These are phyloP conservation scores for Gossypium trilobum DNA, from an alignment of 441 rosid species.

Conservation along the genomic window DNA sequence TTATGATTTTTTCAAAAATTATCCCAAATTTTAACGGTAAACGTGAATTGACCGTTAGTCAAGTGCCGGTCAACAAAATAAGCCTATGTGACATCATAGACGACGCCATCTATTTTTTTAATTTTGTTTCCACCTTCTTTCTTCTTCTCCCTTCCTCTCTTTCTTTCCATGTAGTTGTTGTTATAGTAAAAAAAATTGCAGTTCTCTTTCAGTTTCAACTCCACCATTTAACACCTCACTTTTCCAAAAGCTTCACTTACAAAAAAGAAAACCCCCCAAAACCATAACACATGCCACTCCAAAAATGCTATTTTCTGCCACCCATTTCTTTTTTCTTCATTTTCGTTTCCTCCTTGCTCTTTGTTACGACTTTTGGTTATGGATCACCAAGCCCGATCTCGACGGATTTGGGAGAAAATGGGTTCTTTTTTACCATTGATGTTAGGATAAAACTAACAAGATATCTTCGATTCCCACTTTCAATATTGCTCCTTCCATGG, in stretches of 20 bases:
- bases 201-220: neutral
- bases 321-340: neutral
- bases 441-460: slow-evolving; percentile 36
- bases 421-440: slow-evolving; percentile 48
- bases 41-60: too few relatives aligned
- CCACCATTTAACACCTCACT: neutral
- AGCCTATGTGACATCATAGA: too few relatives aligned
- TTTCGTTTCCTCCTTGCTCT: slow-evolving; percentile 1
- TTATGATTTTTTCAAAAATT: too few relatives aligned
- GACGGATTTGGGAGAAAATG: slow-evolving; percentile 34
- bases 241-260: neutral
- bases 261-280: neutral
- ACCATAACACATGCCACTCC: slow-evolving; percentile 18
- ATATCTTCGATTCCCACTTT: slow-evolving; percentile 16
- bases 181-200: too few relatives aligned
- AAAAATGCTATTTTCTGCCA: neutral
- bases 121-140: too few relatives aligned
- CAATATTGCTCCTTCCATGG: slow-evolving; percentile 33
- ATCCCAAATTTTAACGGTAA: too few relatives aligned
- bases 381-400: slow-evolving; percentile 24
- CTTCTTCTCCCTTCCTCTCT: too few relatives aligned
- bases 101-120: too few relatives aligned
- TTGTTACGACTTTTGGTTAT: slow-evolving; percentile 12
- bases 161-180: too few relatives aligned
- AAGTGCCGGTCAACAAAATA: too few relatives aligned